Percentiles rank a stretch among this genome's conserved stretches.
Conservation (phyloP, 805 yeast genomes). For the Wickerhamiella qilinensis region DNA sequence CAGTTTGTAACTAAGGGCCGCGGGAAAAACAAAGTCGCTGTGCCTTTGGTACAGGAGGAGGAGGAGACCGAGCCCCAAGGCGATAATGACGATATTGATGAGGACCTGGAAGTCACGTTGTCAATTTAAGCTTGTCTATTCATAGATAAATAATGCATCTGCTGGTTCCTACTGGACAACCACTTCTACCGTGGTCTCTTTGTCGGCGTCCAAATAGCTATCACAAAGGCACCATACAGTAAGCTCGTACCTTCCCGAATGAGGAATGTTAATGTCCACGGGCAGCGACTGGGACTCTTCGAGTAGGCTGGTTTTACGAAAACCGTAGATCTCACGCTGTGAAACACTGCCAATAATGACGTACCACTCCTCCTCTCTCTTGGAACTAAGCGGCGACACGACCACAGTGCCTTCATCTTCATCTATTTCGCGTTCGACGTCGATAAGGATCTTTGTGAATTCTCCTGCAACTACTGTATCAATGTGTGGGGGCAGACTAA, state of each 20-base stretch:
- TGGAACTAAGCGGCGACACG: constrained; percentile 43
- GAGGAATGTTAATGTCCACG: constrained; percentile 36
- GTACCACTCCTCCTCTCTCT: constrained; percentile 56
- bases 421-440: constrained; percentile 32
- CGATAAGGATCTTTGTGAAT: constrained; percentile 28
- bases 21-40: constrained; percentile 18
- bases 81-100: constrained; percentile 18
- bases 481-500: constrained; percentile 29
- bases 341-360: constrained; percentile 57
- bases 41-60: constrained; percentile 50
- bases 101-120: too few species aligned
- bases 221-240: constrained; percentile 82
- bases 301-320: constrained; percentile 43
- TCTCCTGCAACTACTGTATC: constrained; percentile 32
- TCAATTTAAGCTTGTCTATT: too few species aligned
- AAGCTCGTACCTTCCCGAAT: constrained; percentile 43
- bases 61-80: constrained; percentile 19
- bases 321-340: constrained; percentile 49
- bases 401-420: constrained; percentile 53
- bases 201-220: constrained; percentile 84
- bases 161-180: not conserved
- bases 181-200: constrained; percentile 29
- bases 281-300: constrained; percentile 34
- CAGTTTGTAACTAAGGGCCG: constrained; percentile 23
- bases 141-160: too few species aligned